A percentile compares a stretch with the other conserved stretches of the same genome.
Evolutionary conservation across 352 stramenopile species (phyloP).

Genomic region (Globisporangium cylindrosporum): DNA sequence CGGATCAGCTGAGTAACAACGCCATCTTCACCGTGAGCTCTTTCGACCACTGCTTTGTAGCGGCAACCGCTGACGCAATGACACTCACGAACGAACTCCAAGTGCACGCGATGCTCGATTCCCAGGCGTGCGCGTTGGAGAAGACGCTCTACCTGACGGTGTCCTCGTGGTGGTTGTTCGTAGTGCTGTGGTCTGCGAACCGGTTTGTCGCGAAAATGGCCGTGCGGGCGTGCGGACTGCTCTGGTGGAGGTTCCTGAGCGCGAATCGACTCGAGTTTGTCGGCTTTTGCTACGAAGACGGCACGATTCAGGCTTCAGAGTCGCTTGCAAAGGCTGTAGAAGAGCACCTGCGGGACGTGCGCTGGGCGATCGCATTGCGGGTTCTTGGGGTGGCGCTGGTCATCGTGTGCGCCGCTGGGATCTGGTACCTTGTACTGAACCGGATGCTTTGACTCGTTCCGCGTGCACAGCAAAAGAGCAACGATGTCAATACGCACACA

Average conservation of each 20-base stretch:
- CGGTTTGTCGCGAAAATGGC: conserved; percentile 48
- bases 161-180: conserved; percentile 62
- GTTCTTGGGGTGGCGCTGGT: conserved; percentile 28
- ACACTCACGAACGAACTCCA: not conserved
- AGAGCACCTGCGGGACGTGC: conserved; percentile 33
- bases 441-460: not conserved
- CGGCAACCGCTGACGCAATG: not conserved
- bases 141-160: conserved; percentile 55
- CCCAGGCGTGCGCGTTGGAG: conserved; percentile 49
- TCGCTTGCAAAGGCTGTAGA: conserved; percentile 35
- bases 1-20: not conserved
- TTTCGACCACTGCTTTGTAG: conserved; percentile 11
- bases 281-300: conserved; percentile 53
- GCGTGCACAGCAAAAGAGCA: not conserved
- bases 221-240: conserved; percentile 34
- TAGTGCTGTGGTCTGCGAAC: conserved; percentile 41
- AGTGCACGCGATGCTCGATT: conserved; percentile 32
- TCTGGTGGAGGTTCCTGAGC: conserved; percentile 64
- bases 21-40: not conserved
- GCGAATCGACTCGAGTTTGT: conserved; percentile 48
- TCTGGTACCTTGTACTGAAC: conserved; percentile 13
- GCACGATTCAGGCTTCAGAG: conserved; percentile 33
- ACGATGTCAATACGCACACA: not conserved
- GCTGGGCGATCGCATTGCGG: conserved; percentile 38
- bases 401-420: conserved; percentile 12